Evolutionary conservation across 2,329 filamentous ascomycete species (phyloP).

Genomic region (Claviceps sp.): DNA sequence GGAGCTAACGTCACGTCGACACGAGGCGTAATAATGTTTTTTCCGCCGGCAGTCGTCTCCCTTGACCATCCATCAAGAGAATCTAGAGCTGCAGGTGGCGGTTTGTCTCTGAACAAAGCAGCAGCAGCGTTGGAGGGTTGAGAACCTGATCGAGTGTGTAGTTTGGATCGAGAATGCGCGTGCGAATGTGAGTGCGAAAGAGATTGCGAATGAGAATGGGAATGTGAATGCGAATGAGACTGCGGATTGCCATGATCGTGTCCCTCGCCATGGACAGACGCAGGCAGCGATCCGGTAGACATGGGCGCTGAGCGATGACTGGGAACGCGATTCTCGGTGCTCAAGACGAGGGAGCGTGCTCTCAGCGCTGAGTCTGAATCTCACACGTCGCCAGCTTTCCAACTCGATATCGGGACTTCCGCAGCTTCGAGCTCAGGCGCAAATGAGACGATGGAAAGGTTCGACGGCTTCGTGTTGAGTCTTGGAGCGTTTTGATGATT

Average conservation of each 20-base stretch:
- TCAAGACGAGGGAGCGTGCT: conserved; percentile 32
- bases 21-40: conserved; percentile 23
- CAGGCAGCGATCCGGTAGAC: conserved; percentile 19
- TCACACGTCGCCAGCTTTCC: neutral
- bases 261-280: conserved; percentile 18
- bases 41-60: conserved; percentile 27
- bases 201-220: conserved; percentile 7
- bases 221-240: conserved; percentile 14
- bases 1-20: conserved; percentile 15
- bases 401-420: neutral
- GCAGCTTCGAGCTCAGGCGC: no score
- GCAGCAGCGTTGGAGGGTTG: conserved; percentile 18
- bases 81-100: conserved; percentile 19
- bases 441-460: no score
- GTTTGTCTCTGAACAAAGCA: conserved; percentile 17
- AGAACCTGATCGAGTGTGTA: conserved; percentile 18
- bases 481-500: no score
- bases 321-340: conserved; percentile 27
- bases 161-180: conserved; percentile 14
- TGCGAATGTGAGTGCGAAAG: conserved; percentile 10
- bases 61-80: conserved; percentile 27
- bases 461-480: no score
- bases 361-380: neutral
- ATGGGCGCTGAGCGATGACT: conserved; percentile 26
- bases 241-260: conserved; percentile 16